Evolutionary conservation across 2,329 filamentous ascomycete species (phyloP), one percentile per base, ranked within the genome.

Genomic region (Colletotrichum caudatum): DNA sequence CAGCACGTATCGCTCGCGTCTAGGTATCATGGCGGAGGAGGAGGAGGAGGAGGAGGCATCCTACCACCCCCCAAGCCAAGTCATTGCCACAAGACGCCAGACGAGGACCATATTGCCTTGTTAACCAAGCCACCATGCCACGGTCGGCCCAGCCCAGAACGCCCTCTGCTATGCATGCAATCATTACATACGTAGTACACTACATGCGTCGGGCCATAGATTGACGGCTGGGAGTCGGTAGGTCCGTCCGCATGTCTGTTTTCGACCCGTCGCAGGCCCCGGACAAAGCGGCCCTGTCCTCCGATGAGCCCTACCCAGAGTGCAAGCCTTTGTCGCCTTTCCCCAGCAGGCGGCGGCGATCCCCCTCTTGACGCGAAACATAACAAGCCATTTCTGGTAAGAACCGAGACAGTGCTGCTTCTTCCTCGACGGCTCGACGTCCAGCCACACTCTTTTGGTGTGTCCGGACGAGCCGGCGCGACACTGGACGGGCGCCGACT

Each of bases 341-440:
- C 44, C 48, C 46, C n/a, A 51, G 37, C n/a, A n/a, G 65, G 39
- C 39, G 65, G 41, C 54, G 65, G 59, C 39, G 35, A 51, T 68
- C 58, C 29, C 29, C 54, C 54, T 60, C 11, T 69, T 56, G 59
- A 71, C 23, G 60, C 65, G 69, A 71, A 71, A 71, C 69, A 71
- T 60, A 71, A 71, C 59, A 71, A 54, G n/a, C 69, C 59, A 60
- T 60, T 69, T 56, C 33, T 64, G 65, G 65, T 29, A 60, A 44
- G 18, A 33, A 29, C 26, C 35, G 39, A 58, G 64, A 62, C 68
- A 71, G 54, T 64, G 33, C 65, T 63, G 50, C 50, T 44, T 26
- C 23, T 58, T 41, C 44, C 35, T 39, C 5, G 20, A 39, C 20
- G 35, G 54, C 35, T 54, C 51, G 51, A 33, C 48, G 48, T 35